Evolutionary conservation across 2,329 filamentous ascomycete species (phyloP).

Genomic region (Aureobasidium sp.): DNA sequence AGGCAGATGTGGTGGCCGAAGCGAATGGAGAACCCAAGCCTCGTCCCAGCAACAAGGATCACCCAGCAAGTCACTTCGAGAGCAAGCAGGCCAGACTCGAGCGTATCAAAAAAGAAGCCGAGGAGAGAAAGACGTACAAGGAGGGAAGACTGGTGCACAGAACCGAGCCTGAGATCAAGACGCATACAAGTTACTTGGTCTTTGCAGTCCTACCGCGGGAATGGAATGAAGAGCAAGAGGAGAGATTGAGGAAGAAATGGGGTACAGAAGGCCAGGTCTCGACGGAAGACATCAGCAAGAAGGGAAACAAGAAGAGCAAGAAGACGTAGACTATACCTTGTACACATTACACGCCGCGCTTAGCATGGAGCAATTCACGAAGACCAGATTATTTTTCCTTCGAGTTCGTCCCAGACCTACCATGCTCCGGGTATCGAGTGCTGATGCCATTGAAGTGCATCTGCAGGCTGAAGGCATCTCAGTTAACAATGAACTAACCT

Average conservation of each 20-base stretch:
- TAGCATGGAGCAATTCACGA: neutral
- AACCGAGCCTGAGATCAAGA: conserved; percentile 83
- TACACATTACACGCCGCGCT: neutral
- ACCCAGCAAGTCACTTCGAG: conserved; percentile 19
- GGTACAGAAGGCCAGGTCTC: conserved; percentile 44
- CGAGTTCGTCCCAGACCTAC: neutral
- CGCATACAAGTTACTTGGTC: conserved; percentile 92
- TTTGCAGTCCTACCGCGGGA: conserved; percentile 84
- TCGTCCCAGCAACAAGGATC: conserved; percentile 24
- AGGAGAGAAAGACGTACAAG: conserved; percentile 55
- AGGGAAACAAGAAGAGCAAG: conserved; percentile 8
- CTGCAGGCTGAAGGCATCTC: neutral
- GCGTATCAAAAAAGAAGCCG: conserved; percentile 29
- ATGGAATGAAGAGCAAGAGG: conserved; percentile 80
- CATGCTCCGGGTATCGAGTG: neutral
- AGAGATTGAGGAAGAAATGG: conserved; percentile 47
- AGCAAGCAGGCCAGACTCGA: conserved; percentile 25
- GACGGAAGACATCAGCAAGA: conserved; percentile 32
- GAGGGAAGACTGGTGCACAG: conserved; percentile 73
- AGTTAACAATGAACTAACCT: neutral
- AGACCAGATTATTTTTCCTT: neutral
- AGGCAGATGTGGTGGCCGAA: conserved; percentile 23
- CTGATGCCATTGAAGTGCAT: neutral
- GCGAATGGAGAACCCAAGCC: conserved; percentile 25
- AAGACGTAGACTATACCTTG: conserved; percentile 1